Evolutionary conservation across 768 basidiomycete species (phyloP).

Genomic region (Russula vinacea): DNA sequence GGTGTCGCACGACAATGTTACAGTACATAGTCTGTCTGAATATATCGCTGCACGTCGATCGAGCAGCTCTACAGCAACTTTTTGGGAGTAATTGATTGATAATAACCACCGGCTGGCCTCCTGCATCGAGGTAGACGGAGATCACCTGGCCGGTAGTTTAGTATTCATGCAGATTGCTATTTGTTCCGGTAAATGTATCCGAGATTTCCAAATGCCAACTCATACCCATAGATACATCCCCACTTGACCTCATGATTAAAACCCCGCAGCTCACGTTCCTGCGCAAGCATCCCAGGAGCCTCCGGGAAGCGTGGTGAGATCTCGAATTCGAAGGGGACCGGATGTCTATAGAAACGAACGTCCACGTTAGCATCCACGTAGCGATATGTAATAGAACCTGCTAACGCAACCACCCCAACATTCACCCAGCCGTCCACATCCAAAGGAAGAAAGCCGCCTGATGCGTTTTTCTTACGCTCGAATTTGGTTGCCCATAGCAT

Average conservation of each 20-base stretch:
- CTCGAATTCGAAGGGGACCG: background rate
- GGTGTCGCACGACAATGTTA: background rate
- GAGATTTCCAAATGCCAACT: no score
- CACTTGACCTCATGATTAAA: background rate
- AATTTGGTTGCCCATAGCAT: background rate
- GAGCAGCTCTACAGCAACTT: background rate
- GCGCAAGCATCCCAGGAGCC: background rate
- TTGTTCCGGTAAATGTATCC: no score
- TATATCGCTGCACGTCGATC: conserved; percentile 6
- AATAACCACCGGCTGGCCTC: background rate
- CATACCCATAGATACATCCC: no score
- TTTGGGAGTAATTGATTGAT: conserved; percentile 1
- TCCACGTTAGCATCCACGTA: background rate
- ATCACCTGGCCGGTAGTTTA: background rate
- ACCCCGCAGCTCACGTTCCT: conserved; percentile 2
- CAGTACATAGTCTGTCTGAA: background rate
- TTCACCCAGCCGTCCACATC: conserved; percentile 7
- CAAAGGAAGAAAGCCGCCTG: background rate
- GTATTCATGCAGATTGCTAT: no score
- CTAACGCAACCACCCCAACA: conserved; percentile 7
- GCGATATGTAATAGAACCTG: background rate
- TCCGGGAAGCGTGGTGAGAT: background rate
- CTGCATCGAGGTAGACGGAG: conserved; percentile 4
- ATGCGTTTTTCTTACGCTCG: background rate
- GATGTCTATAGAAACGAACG: background rate